Evolutionary conservation across 2,329 filamentous ascomycete genomes (phyloP).

Genomic region (Ilyonectria mors-panacis): DNA sequence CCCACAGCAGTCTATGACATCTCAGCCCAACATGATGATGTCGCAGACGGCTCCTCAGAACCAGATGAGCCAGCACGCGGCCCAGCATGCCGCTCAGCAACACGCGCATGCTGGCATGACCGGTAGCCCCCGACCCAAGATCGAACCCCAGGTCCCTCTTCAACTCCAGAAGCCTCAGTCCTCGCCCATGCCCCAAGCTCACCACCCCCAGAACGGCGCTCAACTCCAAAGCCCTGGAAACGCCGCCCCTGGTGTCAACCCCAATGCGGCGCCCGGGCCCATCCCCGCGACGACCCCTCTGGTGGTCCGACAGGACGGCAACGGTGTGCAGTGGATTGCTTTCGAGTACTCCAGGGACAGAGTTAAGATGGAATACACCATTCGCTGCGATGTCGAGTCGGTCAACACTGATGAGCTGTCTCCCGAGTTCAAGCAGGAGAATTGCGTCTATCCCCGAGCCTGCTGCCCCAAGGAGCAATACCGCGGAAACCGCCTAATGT

Average conservation of each 20-base stretch:
- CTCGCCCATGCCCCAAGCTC: slow-evolving; percentile 58
- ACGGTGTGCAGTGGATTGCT: slow-evolving; percentile 98
- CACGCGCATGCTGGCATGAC: slow-evolving; percentile 70
- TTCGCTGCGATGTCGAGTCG: slow-evolving; percentile 97
- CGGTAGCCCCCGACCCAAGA: slow-evolving; percentile 74
- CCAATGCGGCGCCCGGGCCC: slow-evolving; percentile 93
- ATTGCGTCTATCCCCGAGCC: slow-evolving; percentile 96
- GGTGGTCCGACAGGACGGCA: slow-evolving; percentile 94
- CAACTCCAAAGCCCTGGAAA: slow-evolving; percentile 58
- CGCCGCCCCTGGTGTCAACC: slow-evolving; percentile 74
- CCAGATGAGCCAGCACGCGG: slow-evolving; percentile 72
- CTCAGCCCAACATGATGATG: slow-evolving; percentile 78
- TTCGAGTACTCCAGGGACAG: slow-evolving; percentile 98
- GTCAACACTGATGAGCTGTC: slow-evolving; percentile 90
- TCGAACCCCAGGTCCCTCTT: slow-evolving; percentile 73
- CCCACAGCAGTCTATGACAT: slow-evolving; percentile 71
- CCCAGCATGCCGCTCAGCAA: slow-evolving; percentile 64
- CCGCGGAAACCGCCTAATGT: slow-evolving; percentile 93
- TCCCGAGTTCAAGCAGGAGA: slow-evolving; percentile 95
- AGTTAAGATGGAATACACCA: slow-evolving; percentile 99
- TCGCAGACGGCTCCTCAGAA: slow-evolving; percentile 71
- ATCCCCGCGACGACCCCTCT: slow-evolving; percentile 97
- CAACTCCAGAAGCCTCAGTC: slow-evolving; percentile 72
- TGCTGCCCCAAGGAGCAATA: slow-evolving; percentile 97
- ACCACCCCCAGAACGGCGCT: slow-evolving; percentile 56